Evolutionary conservation across 2,329 filamentous ascomycete species (phyloP), one percentile per base, ranked within the genome.

Genomic region (Pleomassaria siparia): DNA sequence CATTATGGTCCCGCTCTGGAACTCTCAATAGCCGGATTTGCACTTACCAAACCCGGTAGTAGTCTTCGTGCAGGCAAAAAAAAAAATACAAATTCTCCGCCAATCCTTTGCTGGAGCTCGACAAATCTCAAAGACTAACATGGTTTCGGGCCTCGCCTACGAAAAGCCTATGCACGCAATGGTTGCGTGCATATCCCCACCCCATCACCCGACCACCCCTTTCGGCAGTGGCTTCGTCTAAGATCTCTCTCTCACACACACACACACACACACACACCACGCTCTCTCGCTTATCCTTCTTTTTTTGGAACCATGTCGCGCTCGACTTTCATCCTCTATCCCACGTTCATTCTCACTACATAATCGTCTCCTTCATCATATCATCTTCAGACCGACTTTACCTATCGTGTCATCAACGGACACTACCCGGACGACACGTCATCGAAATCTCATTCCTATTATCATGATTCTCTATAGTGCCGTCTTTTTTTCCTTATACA

Each of bases 131-230:
- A 42, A 30, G 18, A 12, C 7, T n/a, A 9, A n/a, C 24, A 42
- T 28, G 7, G 4, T 10, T 6, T 33, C 37, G 44, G 37, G 20
- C 4, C 20, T 47, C 36, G 28, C 26, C 44, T 41, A 28, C 25
- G 16, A 13, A 28, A 4, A 5, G 32, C 32, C n/a, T 6, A 35
- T 22, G 36, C 36, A 20, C 11, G 20, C 39, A 30, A 24, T 25
- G 6, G 42, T 47, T 41, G 25, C 37, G 20, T 47, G 39, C 44
- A 47, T 47, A 36, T 35, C 13, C 25, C 18, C 11, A 3, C n/a
- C n/a, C 16, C 10, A 15, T 36, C 37, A 41, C 39, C 18, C 36
- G 39, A 42, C 36, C 7, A 18, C 32, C 32, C 20, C 4, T 35
- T 35, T 35, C 4, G 32, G 32, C 6, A 35, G 16, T 35, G 15